Evolutionary conservation across 495 filamentous ascomycete species (phyloP).

Genomic region (Rhypophila decipiens): DNA sequence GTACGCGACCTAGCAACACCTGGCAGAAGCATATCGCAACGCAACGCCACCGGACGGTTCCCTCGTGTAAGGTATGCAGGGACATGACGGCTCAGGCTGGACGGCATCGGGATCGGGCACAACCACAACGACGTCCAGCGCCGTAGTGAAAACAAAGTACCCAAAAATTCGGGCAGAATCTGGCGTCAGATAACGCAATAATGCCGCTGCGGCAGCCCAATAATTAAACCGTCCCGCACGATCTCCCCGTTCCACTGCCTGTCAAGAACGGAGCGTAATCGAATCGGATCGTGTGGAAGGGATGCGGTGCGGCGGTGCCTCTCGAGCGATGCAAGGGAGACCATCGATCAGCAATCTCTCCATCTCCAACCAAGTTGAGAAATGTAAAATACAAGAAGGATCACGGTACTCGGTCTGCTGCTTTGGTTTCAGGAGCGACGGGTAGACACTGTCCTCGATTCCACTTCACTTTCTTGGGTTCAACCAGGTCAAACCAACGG

Average conservation of each 20-base stretch:
- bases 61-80: neutral
- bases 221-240: neutral
- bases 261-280: neutral
- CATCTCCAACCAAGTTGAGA: no score
- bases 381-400: no score
- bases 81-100: neutral
- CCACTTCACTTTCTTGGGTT: no score
- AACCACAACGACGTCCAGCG: no score
- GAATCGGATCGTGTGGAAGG: neutral
- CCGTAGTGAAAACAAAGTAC: no score
- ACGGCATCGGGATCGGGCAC: neutral
- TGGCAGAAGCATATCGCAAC: no score
- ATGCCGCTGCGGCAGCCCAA: conserved; percentile 2
- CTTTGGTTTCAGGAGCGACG: no score
- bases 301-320: neutral
- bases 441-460: no score
- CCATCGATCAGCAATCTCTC: no score
- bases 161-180: conserved; percentile 10
- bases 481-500: neutral
- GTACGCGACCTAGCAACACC: no score
- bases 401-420: no score
- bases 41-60: neutral
- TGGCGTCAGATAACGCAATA: conserved; percentile 17
- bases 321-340: no score
- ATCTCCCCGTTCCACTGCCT: neutral